Base-by-base conservation (phyloP, 2,329 filamentous ascomycete genomes). In the Leptographium galeiforme region DNA sequence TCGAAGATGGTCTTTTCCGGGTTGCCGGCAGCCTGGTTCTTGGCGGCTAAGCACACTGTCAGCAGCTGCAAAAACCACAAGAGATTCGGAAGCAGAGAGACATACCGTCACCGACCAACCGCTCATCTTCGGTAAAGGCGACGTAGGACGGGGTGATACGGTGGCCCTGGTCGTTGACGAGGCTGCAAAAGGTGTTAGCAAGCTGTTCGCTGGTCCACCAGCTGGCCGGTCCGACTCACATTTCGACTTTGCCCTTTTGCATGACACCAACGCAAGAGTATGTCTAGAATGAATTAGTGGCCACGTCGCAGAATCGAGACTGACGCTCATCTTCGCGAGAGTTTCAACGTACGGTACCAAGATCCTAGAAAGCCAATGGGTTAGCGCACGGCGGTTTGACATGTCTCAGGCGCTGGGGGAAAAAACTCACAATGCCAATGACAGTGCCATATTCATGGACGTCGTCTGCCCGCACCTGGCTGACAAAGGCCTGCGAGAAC, bases 61-160 rank as follows among this genome's bases (percentile, higher is more conserved):
- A 43, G 34, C 32, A 39, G 6, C 11, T 7, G 45, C 30, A 32
- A 53, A 46, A 52, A 50, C 13, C 13, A 13, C 16, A 41, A 48
- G 6, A 7, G 7, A 16, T 2, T 2, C 8, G 13, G 18, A 6
- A 8, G 1, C 12, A 47, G 8, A 5, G 14, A 4, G 8, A 54
- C 53, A 30, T 56, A 56, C 54, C 89, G 72, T 98, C 93, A 79
- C 93, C 93, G 62, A 98, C 89, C 61, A 98, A 79, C 68, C 93
- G 85, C 74, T 97, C 93, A 60, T 96, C 89, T 64, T 97, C 90
- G 71, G 89, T 97, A 72, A 95, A 95, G 66, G 89, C 89, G 68
- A 95, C 89, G 72, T 93, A 95, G 60, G 89, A 95, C 53, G 89
- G 89, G 63, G 89, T 95, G 63, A 95, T 95, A 76, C 89, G 87